phyloP scores from a whole-genome alignment of 2,329 filamentous ascomycete species.

The Colletotrichum sp. region DNA sequence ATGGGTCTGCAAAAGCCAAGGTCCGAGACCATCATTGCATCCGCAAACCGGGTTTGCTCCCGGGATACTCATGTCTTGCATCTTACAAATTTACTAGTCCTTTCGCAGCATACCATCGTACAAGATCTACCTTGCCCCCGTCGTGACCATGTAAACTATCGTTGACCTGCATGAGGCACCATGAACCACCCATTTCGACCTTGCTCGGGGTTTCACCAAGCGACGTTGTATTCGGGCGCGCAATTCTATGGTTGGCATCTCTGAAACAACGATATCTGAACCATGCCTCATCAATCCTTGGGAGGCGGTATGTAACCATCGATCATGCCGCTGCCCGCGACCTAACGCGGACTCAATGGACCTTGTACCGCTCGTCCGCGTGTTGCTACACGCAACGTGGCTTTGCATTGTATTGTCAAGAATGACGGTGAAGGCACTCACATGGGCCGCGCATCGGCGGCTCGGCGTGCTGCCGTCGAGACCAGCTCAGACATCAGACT shows the following conservation, averaged over 20 bases:
- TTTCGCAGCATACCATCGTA: neutral
- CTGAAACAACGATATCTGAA: neutral
- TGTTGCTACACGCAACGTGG: neutral
- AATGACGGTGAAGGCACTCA: neutral
- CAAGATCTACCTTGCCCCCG: neutral
- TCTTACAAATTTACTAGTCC: neutral
- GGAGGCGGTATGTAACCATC: neutral
- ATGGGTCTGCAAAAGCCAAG: neutral
- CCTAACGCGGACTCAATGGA: neutral
- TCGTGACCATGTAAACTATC: neutral
- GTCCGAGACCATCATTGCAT: neutral
- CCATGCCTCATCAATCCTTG: neutral
- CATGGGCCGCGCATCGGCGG: neutral
- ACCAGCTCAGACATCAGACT: neutral
- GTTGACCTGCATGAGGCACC: neutral
- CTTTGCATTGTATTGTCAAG: neutral
- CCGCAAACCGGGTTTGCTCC: neutral
- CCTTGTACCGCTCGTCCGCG: neutral
- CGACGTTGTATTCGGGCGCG: neutral
- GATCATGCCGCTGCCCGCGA: constrained; percentile 10
- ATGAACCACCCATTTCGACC: neutral
- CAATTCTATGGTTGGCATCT: neutral
- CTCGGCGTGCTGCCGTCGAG: neutral
- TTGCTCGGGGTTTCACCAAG: neutral
- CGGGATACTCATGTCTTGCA: neutral